phyloP scores from a whole-genome alignment of 352 stramenopile genomes.

The Phytophthora lateralis region DNA sequence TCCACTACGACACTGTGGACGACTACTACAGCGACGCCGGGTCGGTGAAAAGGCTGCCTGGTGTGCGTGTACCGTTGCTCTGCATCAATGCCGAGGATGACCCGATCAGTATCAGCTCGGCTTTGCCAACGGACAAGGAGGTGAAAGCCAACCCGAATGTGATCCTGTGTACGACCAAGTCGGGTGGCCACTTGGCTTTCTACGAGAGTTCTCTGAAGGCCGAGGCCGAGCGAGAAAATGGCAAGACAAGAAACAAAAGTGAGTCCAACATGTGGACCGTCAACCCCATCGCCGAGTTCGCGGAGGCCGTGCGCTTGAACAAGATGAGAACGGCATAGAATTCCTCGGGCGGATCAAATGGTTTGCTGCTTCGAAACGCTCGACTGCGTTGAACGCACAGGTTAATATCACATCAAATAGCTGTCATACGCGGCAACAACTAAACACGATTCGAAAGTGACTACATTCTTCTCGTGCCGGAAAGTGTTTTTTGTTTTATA shows the following conservation, averaged over 20 bases:
- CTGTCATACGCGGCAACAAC: slow-evolving; percentile 3
- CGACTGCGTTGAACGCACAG: neutral
- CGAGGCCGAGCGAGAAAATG: slow-evolving; percentile 8
- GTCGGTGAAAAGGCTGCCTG: slow-evolving; percentile 37
- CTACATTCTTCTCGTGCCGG: neutral
- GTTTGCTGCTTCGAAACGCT: neutral
- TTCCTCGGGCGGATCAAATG: neutral
- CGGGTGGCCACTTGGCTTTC: slow-evolving; percentile 72
- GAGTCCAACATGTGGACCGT: slow-evolving; percentile 48
- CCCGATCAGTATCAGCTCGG: slow-evolving; percentile 52
- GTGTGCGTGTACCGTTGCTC: slow-evolving; percentile 58
- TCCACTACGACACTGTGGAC: slow-evolving; percentile 61
- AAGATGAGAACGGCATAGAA: slow-evolving; percentile 23
- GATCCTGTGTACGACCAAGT: slow-evolving; percentile 69
- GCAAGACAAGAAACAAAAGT: slow-evolving; percentile 5
- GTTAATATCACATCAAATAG: neutral
- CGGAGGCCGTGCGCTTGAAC: slow-evolving; percentile 46
- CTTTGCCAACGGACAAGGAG: slow-evolving; percentile 39
- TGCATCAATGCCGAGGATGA: slow-evolving; percentile 71
- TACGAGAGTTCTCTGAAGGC: slow-evolving; percentile 48
- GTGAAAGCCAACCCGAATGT: slow-evolving; percentile 57
- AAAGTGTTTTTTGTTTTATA: too few relatives aligned
- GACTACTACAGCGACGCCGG: slow-evolving; percentile 70
- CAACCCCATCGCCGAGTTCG: slow-evolving; percentile 58
- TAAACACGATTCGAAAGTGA: neutral